phyloP scores from a whole-genome alignment of 805 yeast genomes.

The Candida andamanensis region DNA sequence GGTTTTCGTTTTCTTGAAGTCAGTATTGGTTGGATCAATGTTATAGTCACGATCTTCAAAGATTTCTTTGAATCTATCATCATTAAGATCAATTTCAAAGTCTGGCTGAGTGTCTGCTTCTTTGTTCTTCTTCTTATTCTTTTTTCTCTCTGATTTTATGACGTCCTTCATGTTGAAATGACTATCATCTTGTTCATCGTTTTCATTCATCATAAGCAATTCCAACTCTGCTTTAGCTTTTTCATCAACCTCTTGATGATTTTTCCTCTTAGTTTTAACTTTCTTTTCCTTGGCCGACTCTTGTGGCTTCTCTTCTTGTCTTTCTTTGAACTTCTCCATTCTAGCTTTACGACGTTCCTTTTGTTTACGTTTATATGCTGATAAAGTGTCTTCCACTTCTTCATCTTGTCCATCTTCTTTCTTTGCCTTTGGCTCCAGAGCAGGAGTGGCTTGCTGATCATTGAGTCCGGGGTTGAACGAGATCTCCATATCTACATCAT shows the following conservation, averaged over 20 bases:
- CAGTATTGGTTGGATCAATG: slow-evolving; percentile 90
- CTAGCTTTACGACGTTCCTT: slow-evolving; percentile 88
- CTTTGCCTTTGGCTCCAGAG: slow-evolving; percentile 26
- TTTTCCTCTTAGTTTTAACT: slow-evolving; percentile 22
- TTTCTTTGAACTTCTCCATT: slow-evolving; percentile 60
- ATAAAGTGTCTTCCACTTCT: slow-evolving; percentile 68
- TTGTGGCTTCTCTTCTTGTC: slow-evolving; percentile 60
- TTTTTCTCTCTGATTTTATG: slow-evolving; percentile 64
- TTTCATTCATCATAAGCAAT: slow-evolving; percentile 60
- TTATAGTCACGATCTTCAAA: slow-evolving; percentile 89
- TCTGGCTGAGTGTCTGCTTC: slow-evolving; percentile 50
- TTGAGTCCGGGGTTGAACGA: slow-evolving; percentile 86
- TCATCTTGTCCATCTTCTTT: slow-evolving; percentile 32
- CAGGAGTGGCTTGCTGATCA: slow-evolving; percentile 23
- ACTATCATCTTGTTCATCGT: slow-evolving; percentile 35
- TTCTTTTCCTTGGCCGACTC: slow-evolving; percentile 26
- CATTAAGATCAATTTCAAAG: slow-evolving; percentile 68
- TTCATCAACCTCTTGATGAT: slow-evolving; percentile 17
- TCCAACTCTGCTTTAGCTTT: slow-evolving; percentile 62
- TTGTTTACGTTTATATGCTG: slow-evolving; percentile 77
- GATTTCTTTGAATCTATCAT: slow-evolving; percentile 83
- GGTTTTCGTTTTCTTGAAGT: slow-evolving; percentile 79
- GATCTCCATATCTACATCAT: slow-evolving; percentile 87
- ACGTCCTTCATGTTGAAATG: slow-evolving; percentile 82
- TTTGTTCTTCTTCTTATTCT: slow-evolving; percentile 40